phyloP scores from a whole-genome alignment of 2,329 filamentous ascomycete genomes.

The Penicillium expansum region DNA sequence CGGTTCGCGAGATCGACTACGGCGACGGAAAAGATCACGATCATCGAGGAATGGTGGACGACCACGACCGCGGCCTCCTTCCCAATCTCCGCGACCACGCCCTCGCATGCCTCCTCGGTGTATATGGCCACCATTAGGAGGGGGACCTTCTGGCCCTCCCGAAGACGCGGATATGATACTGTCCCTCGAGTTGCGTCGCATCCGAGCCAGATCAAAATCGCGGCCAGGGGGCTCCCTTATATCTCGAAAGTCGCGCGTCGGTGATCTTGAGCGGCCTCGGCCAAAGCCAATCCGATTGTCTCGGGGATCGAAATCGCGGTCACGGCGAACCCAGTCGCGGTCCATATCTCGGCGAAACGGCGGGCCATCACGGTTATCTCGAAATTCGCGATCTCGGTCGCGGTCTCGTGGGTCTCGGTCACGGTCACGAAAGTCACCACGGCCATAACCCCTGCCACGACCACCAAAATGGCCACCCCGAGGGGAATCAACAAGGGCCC shows the following conservation, averaged over 20 bases:
- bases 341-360: constrained; percentile 43
- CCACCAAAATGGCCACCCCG: constrained; percentile 49
- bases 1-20: constrained; percentile 46
- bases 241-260: constrained; percentile 44
- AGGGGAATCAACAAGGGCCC: constrained; percentile 70
- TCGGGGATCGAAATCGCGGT: constrained; percentile 47
- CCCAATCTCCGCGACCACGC: constrained; percentile 44
- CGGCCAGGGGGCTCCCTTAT: constrained; percentile 35
- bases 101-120: constrained; percentile 42
- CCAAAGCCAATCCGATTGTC: constrained; percentile 46
- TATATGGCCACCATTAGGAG: constrained; percentile 33
- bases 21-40: constrained; percentile 42
- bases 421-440: constrained; percentile 39
- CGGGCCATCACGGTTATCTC: constrained; percentile 42
- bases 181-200: constrained; percentile 46
- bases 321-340: constrained; percentile 47
- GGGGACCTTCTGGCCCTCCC: constrained; percentile 36
- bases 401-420: constrained; percentile 58
- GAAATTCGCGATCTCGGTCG: constrained; percentile 41
- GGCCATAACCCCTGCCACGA: constrained; percentile 46
- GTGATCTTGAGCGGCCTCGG: constrained; percentile 46
- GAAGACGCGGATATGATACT: constrained; percentile 40
- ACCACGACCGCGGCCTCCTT: constrained; percentile 44
- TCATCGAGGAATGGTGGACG: constrained; percentile 42
- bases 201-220: constrained; percentile 40